A percentile compares a stretch with the other conserved stretches of the same genome.
phyloP scores from a whole-genome alignment of 148 eudicot species.

The Vaccinium myrtillus region DNA sequence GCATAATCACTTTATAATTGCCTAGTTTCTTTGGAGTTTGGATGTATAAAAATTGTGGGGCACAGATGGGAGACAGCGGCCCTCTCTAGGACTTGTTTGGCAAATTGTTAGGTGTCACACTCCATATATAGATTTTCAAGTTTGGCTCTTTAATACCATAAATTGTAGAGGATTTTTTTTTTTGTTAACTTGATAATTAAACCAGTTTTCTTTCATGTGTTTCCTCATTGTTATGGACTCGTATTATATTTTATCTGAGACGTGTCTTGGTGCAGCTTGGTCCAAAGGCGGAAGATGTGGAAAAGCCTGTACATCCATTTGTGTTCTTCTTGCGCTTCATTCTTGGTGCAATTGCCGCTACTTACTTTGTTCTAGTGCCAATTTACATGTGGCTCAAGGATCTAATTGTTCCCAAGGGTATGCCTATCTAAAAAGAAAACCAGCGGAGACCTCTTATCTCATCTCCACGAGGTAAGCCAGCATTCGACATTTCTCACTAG shows the following conservation, averaged over 20 bases:
- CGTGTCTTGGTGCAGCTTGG: conserved; percentile 57
- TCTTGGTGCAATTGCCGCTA: conserved; percentile 62
- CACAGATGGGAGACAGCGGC: not conserved
- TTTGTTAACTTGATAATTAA: not conserved
- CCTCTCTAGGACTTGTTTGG: not conserved
- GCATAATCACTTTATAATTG: not conserved
- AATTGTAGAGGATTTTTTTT: not conserved
- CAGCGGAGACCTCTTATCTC: not conserved
- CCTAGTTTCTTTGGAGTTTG: not conserved
- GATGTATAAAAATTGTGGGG: not conserved
- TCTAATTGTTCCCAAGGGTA: conserved; percentile 62
- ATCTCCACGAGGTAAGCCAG: not conserved
- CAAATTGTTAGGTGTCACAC: not conserved
- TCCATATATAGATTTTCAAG: not conserved
- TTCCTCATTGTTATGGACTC: not conserved
- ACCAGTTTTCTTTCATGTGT: not conserved
- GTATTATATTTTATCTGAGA: not conserved
- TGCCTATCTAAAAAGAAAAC: conserved; percentile 45
- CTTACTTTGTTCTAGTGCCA: conserved; percentile 68
- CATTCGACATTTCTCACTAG: not conserved
- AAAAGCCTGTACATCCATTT: conserved; percentile 57
- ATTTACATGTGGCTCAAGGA: conserved; percentile 96
- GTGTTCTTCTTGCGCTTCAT: conserved; percentile 57
- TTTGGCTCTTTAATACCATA: not conserved
- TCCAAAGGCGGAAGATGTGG: conserved; percentile 75